Evolutionary conservation across 352 stramenopile genomes (phyloP), one percentile per base, ranked within the genome.

Genomic region (Globisporangium radiosum): DNA sequence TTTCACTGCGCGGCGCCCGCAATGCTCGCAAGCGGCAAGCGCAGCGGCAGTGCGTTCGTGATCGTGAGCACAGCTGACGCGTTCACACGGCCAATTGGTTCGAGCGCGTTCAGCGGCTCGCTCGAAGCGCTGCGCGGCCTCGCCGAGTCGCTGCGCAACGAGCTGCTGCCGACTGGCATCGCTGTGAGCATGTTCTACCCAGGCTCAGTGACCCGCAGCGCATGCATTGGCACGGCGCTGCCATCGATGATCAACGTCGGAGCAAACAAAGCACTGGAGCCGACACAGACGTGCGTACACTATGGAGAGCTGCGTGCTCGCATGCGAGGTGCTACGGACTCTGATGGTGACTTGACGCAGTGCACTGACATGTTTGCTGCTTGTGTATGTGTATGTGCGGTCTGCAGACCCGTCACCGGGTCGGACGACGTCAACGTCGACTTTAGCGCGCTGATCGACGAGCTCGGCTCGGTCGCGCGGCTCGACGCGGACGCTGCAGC

Each of bases 111-210:
- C 70, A 82, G 73, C 54, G 80, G 90, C 1, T 86, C 83, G 40
- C 98, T 98, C 65, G 96, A 83, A 68, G 96, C 91, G 3, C 53
- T 98, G 15, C 75, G 90, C 13, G 94, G 90, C 40, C 81, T 98
- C 58, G 89, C 92, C 4, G 93, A 98, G 49, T 76, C 77, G n/a
- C 70, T 98, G 42, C 56, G 59, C 19, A 64, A 64, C 25, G 59
- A 64, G 39, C 39, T 59, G 4, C n/a, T 56, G 5, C 36, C 44
- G 7, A 25, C 44, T n/a, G 37, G 15, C 11, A 59, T 64, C 25
- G 17, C 37, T n/a, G 59, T 64, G 52, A 64, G 52, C 37, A 64
- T 64, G 52, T 59, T 40, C 47, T 64, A 64, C 52, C 44, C 44
- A 1, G 59, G 59, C 5, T 45, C 6, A 36, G 44, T 64, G 52